Evolutionary conservation across 768 basidiomycete species (phyloP).

Genomic region (Mycena vitilis): DNA sequence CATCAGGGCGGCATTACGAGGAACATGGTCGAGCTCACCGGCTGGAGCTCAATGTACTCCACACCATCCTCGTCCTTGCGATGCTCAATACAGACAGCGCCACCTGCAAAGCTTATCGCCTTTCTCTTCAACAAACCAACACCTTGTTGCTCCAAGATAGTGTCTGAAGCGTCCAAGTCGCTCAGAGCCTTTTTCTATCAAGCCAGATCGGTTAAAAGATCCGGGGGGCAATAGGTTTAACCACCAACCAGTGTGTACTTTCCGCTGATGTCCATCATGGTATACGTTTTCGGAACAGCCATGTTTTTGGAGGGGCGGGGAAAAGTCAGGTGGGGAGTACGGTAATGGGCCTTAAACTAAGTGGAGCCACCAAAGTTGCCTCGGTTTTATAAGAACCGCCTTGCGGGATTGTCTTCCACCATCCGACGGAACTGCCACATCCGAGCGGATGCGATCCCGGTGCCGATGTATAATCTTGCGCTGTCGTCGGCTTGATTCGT

Average conservation of each 20-base stretch:
- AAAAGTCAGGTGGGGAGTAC: too few species aligned
- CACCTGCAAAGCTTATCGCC: slow-evolving; percentile 49
- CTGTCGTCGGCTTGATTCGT: too few species aligned
- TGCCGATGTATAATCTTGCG: too few species aligned
- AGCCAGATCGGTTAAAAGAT: neutral
- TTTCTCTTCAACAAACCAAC: slow-evolving; percentile 60
- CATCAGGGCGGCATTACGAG: too few species aligned
- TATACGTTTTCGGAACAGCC: slow-evolving; percentile 9
- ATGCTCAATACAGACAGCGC: slow-evolving; percentile 57
- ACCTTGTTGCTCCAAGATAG: slow-evolving; percentile 61
- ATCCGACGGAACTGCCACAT: too few species aligned
- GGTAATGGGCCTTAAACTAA: too few species aligned
- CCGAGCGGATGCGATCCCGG: too few species aligned
- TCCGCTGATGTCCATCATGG: slow-evolving; percentile 13
- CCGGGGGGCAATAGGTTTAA: neutral
- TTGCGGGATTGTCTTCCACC: too few species aligned
- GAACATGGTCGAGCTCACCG: neutral
- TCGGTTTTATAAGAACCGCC: too few species aligned
- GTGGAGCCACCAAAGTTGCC: too few species aligned
- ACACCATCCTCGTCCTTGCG: slow-evolving; percentile 52
- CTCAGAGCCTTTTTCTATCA: slow-evolving; percentile 60
- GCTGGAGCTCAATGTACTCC: slow-evolving; percentile 52
- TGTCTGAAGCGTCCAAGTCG: slow-evolving; percentile 49
- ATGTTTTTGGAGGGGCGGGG: too few species aligned
- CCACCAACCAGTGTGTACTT: slow-evolving; percentile 15